phyloP scores from a whole-genome alignment of 805 yeast species.

The Cyberlindnera mrakii region DNA sequence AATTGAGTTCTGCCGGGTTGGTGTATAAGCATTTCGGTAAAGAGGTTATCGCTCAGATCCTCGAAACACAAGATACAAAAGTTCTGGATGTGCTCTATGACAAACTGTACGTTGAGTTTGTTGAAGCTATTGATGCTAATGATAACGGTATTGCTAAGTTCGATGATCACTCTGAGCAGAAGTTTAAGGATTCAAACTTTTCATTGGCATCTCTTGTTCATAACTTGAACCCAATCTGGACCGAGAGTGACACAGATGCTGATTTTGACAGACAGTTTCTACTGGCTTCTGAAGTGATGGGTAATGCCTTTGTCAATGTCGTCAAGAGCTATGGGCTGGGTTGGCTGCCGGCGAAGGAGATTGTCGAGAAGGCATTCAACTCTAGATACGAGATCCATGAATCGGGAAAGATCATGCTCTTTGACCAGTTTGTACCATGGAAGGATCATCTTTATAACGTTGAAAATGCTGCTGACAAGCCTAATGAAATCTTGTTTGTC shows the following conservation, averaged over 20 bases:
- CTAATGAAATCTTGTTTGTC: slow-evolving; percentile 63
- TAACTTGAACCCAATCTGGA: slow-evolving; percentile 83
- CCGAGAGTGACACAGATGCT: slow-evolving; percentile 56
- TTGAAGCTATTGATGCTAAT: slow-evolving; percentile 92
- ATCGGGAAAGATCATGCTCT: slow-evolving; percentile 68
- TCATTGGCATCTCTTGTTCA: slow-evolving; percentile 75
- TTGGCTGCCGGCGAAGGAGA: slow-evolving; percentile 85
- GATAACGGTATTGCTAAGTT: slow-evolving; percentile 87
- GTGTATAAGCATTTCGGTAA: slow-evolving; percentile 83
- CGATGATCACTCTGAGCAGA: slow-evolving; percentile 43
- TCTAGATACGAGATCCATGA: slow-evolving; percentile 51
- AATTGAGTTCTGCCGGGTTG: slow-evolving; percentile 89
- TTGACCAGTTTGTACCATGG: slow-evolving; percentile 88
- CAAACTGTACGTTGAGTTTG: slow-evolving; percentile 77
- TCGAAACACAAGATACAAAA: slow-evolving; percentile 33
- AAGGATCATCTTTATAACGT: slow-evolving; percentile 80
- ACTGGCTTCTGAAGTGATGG: slow-evolving; percentile 78
- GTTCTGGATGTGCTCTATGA: slow-evolving; percentile 61
- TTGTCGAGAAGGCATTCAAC: slow-evolving; percentile 67
- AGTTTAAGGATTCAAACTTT: slow-evolving; percentile 67
- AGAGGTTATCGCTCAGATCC: slow-evolving; percentile 51
- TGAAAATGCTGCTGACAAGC: slow-evolving; percentile 54
- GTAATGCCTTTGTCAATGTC: slow-evolving; percentile 63
- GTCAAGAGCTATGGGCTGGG: slow-evolving; percentile 70
- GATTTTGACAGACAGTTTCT: slow-evolving; percentile 61